A percentile compares a stretch with the other conserved stretches of the same genome.
These are phyloP conservation scores for Pseudogymnoascus sp. DNA, from an alignment of 2,329 filamentous ascomycete species.

Conservation along the genomic window DNA sequence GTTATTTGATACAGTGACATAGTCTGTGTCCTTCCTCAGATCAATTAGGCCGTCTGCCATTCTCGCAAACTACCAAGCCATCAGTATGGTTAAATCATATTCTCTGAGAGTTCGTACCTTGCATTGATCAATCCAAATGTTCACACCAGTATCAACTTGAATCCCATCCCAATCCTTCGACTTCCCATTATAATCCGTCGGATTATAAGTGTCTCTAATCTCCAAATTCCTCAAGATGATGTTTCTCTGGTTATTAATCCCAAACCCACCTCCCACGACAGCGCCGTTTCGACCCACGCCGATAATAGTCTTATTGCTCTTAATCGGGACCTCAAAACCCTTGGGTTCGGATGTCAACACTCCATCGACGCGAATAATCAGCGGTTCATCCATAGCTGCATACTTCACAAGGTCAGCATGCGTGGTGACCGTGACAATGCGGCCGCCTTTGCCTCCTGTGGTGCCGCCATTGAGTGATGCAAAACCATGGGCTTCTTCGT, in stretches of 20 bases:
- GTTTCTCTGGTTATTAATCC: conserved; percentile 18
- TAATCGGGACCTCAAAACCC: conserved; percentile 20
- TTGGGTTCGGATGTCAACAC: conserved; percentile 17
- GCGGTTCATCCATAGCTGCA: conserved; percentile 18
- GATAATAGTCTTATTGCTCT: conserved; percentile 23
- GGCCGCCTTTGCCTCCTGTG: conserved; percentile 19
- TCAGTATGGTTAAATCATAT: background rate
- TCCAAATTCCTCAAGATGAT: conserved; percentile 22
- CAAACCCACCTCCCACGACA: conserved; percentile 20
- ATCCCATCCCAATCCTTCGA: conserved; percentile 22
- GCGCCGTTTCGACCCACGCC: conserved; percentile 20
- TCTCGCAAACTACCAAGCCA: conserved; percentile 9
- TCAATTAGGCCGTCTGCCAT: conserved; percentile 22
- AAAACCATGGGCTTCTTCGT: conserved; percentile 20
- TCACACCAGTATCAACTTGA: conserved; percentile 21
- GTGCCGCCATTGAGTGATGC: conserved; percentile 22
- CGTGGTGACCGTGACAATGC: conserved; percentile 19
- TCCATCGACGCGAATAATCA: conserved; percentile 20
- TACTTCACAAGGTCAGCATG: conserved; percentile 20
- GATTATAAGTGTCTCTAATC: conserved; percentile 15
- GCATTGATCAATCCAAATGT: conserved; percentile 23
- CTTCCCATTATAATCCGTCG: conserved; percentile 19
- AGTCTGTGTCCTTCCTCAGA: conserved; percentile 21
- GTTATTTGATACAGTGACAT: conserved; percentile 21
- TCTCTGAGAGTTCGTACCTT: conserved; percentile 8